Evolutionary conservation across 1,284 basidiomycete genomes (phyloP).

Genomic region (Neonothopanus nambi): DNA sequence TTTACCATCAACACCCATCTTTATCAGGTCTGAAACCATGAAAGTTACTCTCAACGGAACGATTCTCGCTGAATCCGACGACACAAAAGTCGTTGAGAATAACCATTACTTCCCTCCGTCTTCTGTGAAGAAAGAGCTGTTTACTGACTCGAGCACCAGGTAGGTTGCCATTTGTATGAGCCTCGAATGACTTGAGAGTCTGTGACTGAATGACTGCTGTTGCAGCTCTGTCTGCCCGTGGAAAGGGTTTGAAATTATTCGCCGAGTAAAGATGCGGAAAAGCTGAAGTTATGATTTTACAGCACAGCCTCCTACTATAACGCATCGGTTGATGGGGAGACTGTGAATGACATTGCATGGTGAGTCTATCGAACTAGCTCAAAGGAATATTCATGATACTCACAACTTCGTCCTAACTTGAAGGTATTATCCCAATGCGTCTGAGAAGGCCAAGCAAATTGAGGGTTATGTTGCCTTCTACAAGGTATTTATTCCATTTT

Average conservation of each 20-base stretch:
- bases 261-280: neutral
- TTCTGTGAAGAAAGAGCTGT: conserved; percentile 42
- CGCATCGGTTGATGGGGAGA: conserved; percentile 46
- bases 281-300: conserved; percentile 5
- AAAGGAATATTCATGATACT: neutral
- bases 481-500: conserved; percentile 41
- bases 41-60: conserved; percentile 51
- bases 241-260: conserved; percentile 56
- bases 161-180: conserved; percentile 29
- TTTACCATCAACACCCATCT: neutral
- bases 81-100: conserved; percentile 56
- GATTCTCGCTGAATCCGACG: conserved; percentile 55
- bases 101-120: conserved; percentile 70
- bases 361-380: conserved; percentile 26
- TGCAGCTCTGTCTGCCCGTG: conserved; percentile 55
- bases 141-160: conserved; percentile 52
- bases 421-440: conserved; percentile 64
- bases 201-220: conserved; percentile 1
- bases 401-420: neutral
- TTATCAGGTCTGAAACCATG: conserved; percentile 30
- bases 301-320: conserved; percentile 67
- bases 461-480: conserved; percentile 66
- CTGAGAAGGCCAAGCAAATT: conserved; percentile 53
- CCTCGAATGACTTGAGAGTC: neutral
- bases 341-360: conserved; percentile 63